phyloP scores from a whole-genome alignment of 768 basidiomycete genomes.

The Boletus subparvulus region DNA sequence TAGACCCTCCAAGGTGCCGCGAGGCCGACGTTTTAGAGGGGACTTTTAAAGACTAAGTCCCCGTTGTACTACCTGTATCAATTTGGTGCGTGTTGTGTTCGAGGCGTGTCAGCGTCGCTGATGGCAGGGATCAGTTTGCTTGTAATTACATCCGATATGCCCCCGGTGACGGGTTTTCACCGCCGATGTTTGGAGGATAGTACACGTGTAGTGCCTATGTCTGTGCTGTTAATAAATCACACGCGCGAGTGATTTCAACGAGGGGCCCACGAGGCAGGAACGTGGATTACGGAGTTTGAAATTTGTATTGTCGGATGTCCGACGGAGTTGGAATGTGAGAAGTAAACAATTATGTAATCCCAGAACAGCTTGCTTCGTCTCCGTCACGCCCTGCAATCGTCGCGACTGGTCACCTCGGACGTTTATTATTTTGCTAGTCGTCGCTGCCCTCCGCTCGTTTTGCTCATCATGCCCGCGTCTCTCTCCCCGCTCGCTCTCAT shows the following conservation, averaged over 20 bases:
- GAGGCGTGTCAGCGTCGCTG: not conserved
- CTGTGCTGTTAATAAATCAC: conserved; percentile 5
- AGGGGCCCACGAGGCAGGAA: conserved; percentile 19
- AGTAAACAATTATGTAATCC: conserved; percentile 28
- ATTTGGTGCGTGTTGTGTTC: conserved; percentile 5
- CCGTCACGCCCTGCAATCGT: not conserved
- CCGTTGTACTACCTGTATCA: conserved; percentile 25
- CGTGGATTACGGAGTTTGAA: conserved; percentile 24
- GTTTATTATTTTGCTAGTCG: conserved; percentile 23
- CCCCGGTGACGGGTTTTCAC: too few species aligned
- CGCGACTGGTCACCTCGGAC: conserved; percentile 6
- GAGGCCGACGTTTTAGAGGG: conserved; percentile 11
- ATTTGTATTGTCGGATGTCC: conserved; percentile 1
- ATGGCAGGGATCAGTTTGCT: conserved; percentile 5
- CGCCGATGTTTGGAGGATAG: not conserved
- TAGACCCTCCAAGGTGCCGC: conserved; percentile 12
- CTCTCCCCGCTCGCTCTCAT: conserved; percentile 59
- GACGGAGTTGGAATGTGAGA: conserved; percentile 20
- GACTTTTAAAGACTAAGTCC: conserved; percentile 31
- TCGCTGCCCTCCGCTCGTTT: conserved; percentile 53
- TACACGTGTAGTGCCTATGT: conserved; percentile 21
- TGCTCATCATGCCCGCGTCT: conserved; percentile 40
- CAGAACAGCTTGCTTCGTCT: conserved; percentile 4
- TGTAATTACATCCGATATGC: conserved; percentile 14
- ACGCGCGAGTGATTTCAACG: conserved; percentile 26